Evolutionary conservation across 805 yeast species (phyloP).

Genomic region (Clavispora santaluciae): DNA sequence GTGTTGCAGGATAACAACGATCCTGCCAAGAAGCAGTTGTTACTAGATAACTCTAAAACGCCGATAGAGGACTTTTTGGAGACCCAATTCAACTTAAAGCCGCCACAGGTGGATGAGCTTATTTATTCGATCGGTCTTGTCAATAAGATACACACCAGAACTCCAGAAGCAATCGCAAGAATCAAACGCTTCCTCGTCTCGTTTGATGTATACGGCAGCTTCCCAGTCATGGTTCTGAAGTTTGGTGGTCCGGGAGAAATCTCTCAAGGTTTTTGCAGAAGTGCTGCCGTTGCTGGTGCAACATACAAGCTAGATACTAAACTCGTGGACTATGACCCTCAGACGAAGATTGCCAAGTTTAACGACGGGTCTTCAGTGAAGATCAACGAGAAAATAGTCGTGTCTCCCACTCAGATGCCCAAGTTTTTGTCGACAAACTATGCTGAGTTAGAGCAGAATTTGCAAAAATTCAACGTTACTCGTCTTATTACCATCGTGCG

Average conservation of each 20-base stretch:
- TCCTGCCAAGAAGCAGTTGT: slow-evolving; percentile 52
- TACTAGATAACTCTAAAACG: slow-evolving; percentile 51
- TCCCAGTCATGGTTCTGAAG: slow-evolving; percentile 88
- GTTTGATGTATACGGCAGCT: slow-evolving; percentile 87
- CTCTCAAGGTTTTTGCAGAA: slow-evolving; percentile 93
- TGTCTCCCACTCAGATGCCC: slow-evolving; percentile 64
- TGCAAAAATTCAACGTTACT: slow-evolving; percentile 50
- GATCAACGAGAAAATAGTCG: slow-evolving; percentile 73
- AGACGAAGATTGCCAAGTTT: slow-evolving; percentile 61
- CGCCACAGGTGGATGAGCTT: slow-evolving; percentile 75
- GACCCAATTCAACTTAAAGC: slow-evolving; percentile 63
- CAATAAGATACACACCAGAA: slow-evolving; percentile 51
- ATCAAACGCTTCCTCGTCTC: slow-evolving; percentile 80
- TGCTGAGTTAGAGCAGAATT: slow-evolving; percentile 40
- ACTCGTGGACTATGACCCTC: slow-evolving; percentile 60
- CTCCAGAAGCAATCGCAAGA: slow-evolving; percentile 72
- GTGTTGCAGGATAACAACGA: slow-evolving; percentile 57
- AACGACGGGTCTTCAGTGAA: slow-evolving; percentile 70
- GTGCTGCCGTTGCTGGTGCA: slow-evolving; percentile 97
- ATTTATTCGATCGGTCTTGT: slow-evolving; percentile 84
- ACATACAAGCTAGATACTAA: slow-evolving; percentile 79
- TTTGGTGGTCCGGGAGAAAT: slow-evolving; percentile 96
- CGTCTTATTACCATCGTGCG: slow-evolving; percentile 79
- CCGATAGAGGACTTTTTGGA: slow-evolving; percentile 58
- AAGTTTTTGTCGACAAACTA: slow-evolving; percentile 38